phyloP scores from a whole-genome alignment of 1,139 yeast genomes.

The Kodamaea ohmeri region DNA sequence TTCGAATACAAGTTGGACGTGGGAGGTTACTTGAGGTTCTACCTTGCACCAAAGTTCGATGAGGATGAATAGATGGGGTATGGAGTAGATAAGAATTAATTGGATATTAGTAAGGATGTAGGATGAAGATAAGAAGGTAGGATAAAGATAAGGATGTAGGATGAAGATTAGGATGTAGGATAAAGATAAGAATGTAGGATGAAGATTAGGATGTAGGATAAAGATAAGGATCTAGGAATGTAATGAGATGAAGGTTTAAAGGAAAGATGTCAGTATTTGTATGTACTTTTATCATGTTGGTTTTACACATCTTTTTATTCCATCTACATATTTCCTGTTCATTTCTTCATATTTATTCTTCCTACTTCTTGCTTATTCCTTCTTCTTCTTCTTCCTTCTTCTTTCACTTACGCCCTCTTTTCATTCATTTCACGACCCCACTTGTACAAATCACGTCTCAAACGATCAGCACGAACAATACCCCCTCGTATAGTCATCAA shows the following conservation, averaged over 20 bases:
- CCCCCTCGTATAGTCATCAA: constrained; percentile 70
- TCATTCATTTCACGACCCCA: constrained; percentile 91
- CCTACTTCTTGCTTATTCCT: too few relatives aligned
- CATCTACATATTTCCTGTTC: too few relatives aligned
- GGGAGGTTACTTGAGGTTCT: constrained; percentile 91
- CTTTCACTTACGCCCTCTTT: constrained; percentile 43
- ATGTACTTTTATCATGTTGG: too few relatives aligned
- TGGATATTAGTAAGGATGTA: not conserved
- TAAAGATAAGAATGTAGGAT: not conserved
- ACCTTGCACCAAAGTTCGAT: constrained; percentile 95
- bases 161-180: not conserved
- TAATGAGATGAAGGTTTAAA: not conserved
- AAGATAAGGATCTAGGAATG: not conserved
- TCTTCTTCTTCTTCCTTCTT: too few relatives aligned
- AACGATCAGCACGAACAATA: constrained; percentile 71
- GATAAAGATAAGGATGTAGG: not conserved
- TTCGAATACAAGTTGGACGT: constrained; percentile 86
- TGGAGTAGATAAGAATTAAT: not conserved
- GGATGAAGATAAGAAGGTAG: not conserved
- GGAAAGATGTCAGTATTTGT: too few relatives aligned
- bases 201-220: not conserved
- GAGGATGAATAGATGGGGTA: constrained; percentile 62
- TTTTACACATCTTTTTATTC: too few relatives aligned
- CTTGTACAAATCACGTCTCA: constrained; percentile 61
- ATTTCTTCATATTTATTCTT: too few relatives aligned